A percentile compares a stretch with the other conserved stretches of the same genome.
Conservation (phyloP, 2,329 filamentous ascomycete genomes). For the Elsinoe australis region DNA sequence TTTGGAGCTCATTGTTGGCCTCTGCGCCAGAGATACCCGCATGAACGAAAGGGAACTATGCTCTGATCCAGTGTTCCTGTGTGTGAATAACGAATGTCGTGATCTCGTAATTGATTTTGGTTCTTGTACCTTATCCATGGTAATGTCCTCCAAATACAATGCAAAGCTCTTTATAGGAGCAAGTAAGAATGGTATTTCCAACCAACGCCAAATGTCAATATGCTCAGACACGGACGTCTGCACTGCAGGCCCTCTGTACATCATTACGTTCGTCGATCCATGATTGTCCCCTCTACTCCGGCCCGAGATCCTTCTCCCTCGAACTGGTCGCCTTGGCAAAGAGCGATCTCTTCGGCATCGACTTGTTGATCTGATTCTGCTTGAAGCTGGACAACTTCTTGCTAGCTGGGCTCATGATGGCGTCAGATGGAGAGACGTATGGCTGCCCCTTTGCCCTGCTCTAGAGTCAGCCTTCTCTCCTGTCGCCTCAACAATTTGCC, state of each 20-base stretch:
- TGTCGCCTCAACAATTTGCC: neutral
- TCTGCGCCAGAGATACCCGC: neutral
- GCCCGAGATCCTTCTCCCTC: conserved; percentile 18
- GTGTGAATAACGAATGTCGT: neutral
- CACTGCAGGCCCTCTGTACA: neutral
- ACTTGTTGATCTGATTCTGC: conserved; percentile 70
- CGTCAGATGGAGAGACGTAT: conserved; percentile 79
- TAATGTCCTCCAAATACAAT: too few relatives aligned
- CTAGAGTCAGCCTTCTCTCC: too few relatives aligned
- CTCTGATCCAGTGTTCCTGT: too few relatives aligned
- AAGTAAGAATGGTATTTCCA: neutral
- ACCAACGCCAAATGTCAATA: too few relatives aligned
- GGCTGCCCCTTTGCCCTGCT: conserved; percentile 33
- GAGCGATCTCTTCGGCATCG: conserved; percentile 20
- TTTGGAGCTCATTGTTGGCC: neutral
- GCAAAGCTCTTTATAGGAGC: too few relatives aligned
- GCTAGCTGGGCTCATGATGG: conserved; percentile 79
- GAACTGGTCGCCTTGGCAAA: conserved; percentile 19
- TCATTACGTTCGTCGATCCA: neutral
- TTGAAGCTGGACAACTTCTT: conserved; percentile 75
- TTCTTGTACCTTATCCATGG: too few relatives aligned
- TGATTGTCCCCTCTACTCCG: conserved; percentile 12
- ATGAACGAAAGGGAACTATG: neutral
- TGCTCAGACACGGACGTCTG: too few relatives aligned
- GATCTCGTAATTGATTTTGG: neutral